These are phyloP conservation scores for Nadsonia commutata DNA, from an alignment of 1,139 yeast genomes.

Conservation along the genomic window DNA sequence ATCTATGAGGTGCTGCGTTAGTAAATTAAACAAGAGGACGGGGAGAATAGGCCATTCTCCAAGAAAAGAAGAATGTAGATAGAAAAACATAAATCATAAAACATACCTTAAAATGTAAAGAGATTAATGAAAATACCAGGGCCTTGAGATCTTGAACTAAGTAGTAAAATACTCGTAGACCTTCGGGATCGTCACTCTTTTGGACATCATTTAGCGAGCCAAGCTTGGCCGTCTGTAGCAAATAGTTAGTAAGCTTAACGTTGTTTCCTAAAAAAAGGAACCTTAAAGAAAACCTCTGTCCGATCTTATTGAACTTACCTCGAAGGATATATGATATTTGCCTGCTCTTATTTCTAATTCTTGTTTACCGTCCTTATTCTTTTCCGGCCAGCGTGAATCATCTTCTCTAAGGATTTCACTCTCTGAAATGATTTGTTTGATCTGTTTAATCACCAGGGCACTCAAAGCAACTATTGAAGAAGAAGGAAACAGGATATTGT, in stretches of 20 bases:
- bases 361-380: conserved; percentile 30
- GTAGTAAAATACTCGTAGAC: conserved; percentile 31
- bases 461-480: conserved; percentile 21
- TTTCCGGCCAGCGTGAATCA: conserved; percentile 30
- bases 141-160: conserved; percentile 32
- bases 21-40: too few species aligned
- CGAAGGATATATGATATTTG: conserved; percentile 24
- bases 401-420: conserved; percentile 30
- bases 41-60: too few species aligned
- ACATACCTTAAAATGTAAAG: conserved; percentile 29
- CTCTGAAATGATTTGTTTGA: conserved; percentile 24
- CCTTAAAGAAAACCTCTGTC: neutral
- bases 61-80: neutral
- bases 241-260: neutral
- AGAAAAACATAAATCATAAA: neutral
- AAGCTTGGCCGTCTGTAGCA: conserved; percentile 23
- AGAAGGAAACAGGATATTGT: neutral
- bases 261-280: neutral
- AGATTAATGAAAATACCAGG: conserved; percentile 28
- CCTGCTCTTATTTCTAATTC: conserved; percentile 31
- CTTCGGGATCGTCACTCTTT: conserved; percentile 29
- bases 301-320: conserved; percentile 13
- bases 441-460: conserved; percentile 22
- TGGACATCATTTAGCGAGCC: conserved; percentile 29
- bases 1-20: conserved; percentile 6